Evolutionary conservation across 257 asterid species (phyloP).

Genomic region (Solanum stenotomum): DNA sequence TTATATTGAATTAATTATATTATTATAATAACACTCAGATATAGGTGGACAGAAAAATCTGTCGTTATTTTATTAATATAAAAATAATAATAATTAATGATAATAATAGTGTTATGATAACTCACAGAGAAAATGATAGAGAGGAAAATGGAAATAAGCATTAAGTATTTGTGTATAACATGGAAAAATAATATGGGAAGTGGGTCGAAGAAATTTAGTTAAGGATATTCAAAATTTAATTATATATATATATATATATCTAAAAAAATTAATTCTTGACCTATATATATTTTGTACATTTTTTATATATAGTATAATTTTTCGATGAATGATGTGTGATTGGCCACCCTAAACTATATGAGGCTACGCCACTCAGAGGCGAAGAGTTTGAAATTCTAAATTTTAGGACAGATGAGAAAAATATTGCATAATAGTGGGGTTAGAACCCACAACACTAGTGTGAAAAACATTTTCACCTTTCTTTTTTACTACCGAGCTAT

Average conservation of each 20-base stretch:
- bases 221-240: too few relatives aligned
- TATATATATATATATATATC: too few relatives aligned
- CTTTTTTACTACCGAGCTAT: too few relatives aligned
- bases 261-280: too few relatives aligned
- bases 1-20: background rate
- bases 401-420: too few relatives aligned
- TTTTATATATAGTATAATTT: too few relatives aligned
- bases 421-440: too few relatives aligned
- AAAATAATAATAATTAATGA: background rate
- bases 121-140: background rate
- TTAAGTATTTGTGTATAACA: background rate
- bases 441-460: too few relatives aligned
- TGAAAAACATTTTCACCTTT: accelerated
- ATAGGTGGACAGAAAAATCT: background rate
- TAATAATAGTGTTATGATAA: background rate
- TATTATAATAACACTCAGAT: background rate
- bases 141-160: background rate
- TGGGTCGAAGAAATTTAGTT: background rate
- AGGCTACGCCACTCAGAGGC: too few relatives aligned
- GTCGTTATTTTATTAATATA: background rate
- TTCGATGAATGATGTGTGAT: accelerated
- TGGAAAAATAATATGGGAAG: background rate
- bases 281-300: too few relatives aligned
- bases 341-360: accelerated
- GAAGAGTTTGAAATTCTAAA: too few relatives aligned